These are phyloP conservation scores for Wickerhamiella sorbophila DNA, from an alignment of 805 yeast genomes.

Conservation along the genomic window DNA sequence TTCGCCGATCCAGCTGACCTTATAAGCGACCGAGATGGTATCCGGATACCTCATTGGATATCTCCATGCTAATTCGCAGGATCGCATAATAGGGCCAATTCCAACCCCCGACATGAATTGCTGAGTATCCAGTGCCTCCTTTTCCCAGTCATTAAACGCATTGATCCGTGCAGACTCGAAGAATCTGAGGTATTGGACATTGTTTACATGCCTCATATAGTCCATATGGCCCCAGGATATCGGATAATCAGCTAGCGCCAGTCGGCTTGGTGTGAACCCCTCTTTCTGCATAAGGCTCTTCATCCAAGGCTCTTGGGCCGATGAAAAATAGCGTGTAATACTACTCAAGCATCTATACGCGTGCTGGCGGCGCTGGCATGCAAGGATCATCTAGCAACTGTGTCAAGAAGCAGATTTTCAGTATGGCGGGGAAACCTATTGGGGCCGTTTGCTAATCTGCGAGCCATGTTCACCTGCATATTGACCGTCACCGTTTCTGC, in stretches of 20 bases:
- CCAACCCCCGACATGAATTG: conserved; percentile 15
- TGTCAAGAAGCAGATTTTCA: too few species aligned
- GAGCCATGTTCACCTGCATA: too few species aligned
- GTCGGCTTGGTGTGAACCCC: conserved; percentile 12
- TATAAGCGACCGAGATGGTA: conserved; percentile 21
- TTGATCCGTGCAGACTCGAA: conserved; percentile 23
- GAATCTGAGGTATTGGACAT: conserved; percentile 23
- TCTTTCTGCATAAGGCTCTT: conserved; percentile 13
- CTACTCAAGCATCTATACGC: too few species aligned
- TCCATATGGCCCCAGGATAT: conserved; percentile 22
- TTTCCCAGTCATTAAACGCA: conserved; percentile 10
- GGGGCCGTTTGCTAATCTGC: too few species aligned
- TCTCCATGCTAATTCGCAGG: conserved; percentile 22
- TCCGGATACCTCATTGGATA: conserved; percentile 23
- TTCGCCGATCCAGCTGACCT: conserved; percentile 8
- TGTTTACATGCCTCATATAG: conserved; percentile 23
- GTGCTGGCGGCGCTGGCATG: too few species aligned
- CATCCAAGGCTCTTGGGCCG: conserved; percentile 13
- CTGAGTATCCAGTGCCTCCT: conserved; percentile 8
- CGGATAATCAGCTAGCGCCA: conserved; percentile 14
- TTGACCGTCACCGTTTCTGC: too few species aligned
- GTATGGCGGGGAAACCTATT: too few species aligned
- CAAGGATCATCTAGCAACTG: too few species aligned
- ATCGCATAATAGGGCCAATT: conserved; percentile 23
- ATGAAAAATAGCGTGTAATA: neutral